phyloP scores from a whole-genome alignment of 768 basidiomycete species.

The Mycena vulgaris region DNA sequence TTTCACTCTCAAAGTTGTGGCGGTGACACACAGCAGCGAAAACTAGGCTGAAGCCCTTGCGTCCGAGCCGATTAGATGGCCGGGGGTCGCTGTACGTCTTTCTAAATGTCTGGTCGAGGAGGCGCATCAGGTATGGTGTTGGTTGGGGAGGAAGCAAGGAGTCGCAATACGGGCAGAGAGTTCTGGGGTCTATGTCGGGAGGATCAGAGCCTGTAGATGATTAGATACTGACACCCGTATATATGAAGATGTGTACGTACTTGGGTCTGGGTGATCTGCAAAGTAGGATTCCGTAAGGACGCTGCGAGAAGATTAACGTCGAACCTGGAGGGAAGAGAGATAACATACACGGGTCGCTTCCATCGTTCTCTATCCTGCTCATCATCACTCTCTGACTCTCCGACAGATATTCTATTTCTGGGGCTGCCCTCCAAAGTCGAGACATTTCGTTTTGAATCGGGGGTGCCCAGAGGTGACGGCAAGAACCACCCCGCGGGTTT shows the following conservation, averaged over 20 bases:
- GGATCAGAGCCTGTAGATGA: conserved; percentile 63
- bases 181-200: conserved; percentile 71
- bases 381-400: conserved; percentile 30
- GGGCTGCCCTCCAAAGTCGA: background rate
- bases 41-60: conserved; percentile 65
- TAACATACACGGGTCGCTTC: conserved; percentile 21
- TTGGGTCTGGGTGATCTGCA: conserved; percentile 32
- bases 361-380: conserved; percentile 34
- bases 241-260: conserved; percentile 16
- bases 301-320: background rate
- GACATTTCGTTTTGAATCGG: background rate
- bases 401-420: conserved; percentile 28
- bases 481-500: background rate
- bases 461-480: conserved; percentile 27
- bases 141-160: conserved; percentile 73
- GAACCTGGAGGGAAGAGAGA: background rate
- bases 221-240: background rate
- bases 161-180: conserved; percentile 88
- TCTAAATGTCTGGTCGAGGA: conserved; percentile 66
- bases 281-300: conserved; percentile 15
- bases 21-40: conserved; percentile 83
- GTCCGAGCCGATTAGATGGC: conserved; percentile 76
- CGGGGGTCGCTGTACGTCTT: conserved; percentile 76
- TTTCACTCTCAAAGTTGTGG: conserved; percentile 82
- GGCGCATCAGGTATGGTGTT: conserved; percentile 68